Percentiles rank a stretch among this genome's conserved stretches.
These are phyloP conservation scores for Brassica rapa DNA, from an alignment of 345 rosid genomes.

Conservation along the genomic window DNA sequence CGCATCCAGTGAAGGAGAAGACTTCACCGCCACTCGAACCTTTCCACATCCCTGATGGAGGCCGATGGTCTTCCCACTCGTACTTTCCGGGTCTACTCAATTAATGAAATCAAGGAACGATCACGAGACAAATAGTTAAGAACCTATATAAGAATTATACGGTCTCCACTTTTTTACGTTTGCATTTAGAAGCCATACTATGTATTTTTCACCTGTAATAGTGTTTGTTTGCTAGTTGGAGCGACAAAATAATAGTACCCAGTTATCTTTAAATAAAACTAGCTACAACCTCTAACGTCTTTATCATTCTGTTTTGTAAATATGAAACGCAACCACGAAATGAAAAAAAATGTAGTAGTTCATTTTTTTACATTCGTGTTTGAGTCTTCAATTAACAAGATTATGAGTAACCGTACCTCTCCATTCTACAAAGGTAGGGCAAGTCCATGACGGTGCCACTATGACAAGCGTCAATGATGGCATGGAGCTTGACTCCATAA, in stretches of 20 bases:
- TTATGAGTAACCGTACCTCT: conserved; percentile 47
- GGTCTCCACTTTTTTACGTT: not conserved
- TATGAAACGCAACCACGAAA: not conserved
- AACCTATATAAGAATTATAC: not conserved
- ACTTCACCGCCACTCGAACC: conserved; percentile 93
- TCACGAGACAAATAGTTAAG: not conserved
- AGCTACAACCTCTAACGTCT: not conserved
- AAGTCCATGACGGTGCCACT: conserved; percentile 88
- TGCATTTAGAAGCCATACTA: not conserved
- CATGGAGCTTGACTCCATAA: conserved; percentile 82
- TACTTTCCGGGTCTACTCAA: conserved; percentile 55
- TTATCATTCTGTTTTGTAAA: not conserved
- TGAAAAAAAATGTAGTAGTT: too few species aligned
- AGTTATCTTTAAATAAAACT: too few species aligned
- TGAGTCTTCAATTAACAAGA: not conserved
- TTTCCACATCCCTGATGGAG: conserved; percentile 78
- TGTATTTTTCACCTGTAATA: not conserved
- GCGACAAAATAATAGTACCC: too few species aligned
- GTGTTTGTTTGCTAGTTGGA: not conserved
- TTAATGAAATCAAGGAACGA: not conserved
- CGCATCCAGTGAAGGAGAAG: conserved; percentile 87
- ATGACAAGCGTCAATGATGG: conserved; percentile 87
- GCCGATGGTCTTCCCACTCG: conserved; percentile 84
- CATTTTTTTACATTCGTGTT: too few species aligned
- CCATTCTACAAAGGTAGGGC: conserved; percentile 85